Evolutionary conservation across 2,329 filamentous ascomycete species (phyloP), one percentile per base, ranked within the genome.

Genomic region (Sporothrix brunneoviolacea): DNA sequence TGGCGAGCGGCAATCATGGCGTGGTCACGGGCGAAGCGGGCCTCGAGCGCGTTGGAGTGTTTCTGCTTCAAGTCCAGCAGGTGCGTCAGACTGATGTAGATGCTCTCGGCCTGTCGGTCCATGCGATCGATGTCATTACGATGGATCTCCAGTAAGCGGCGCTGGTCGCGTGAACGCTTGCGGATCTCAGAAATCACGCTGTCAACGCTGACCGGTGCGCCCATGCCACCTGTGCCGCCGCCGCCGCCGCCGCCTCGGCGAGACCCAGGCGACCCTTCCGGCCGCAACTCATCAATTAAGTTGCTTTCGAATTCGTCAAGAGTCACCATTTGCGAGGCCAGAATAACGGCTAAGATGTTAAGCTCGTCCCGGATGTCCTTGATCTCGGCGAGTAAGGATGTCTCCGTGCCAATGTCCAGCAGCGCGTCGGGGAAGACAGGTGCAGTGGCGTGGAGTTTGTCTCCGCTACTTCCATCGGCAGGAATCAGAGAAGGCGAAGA

Each of bases 331-430:
- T 60, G 57, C 6, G 54, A 48, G 4, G 37, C 43, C 18, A 59
- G 42, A 18, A 60, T 70, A 48, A 73, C 74, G 4, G 62, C 63
- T 27, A 86, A 75, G 65, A 84, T 84, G 58, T 79, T 79, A 18
- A 85, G 72, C 62, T 86, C 81, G 58, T 86, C 82, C 18, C 79
- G 74, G 48, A 85, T 83, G 58, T 86, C 82, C 60, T 84, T 84
- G 41, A 78, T 79, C 57, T 85, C 81, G 0, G 77, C 73, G 0
- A 85, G 68, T 1, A 84, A 68, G 44, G 77, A 71, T 0, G 80
- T 83, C 60, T 84, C 80, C 4, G 71, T 68, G 35, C 76, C 74
- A 45, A 84, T 83, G 48, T 83, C 77, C 1, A 81, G 70, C 4
- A 82, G 64, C 4, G 71, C 70, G 57, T 81, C 76, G n/a, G 76